Evolutionary conservation across 805 yeast species (phyloP).

Genomic region (Wickerhamomyces canadensis): DNA sequence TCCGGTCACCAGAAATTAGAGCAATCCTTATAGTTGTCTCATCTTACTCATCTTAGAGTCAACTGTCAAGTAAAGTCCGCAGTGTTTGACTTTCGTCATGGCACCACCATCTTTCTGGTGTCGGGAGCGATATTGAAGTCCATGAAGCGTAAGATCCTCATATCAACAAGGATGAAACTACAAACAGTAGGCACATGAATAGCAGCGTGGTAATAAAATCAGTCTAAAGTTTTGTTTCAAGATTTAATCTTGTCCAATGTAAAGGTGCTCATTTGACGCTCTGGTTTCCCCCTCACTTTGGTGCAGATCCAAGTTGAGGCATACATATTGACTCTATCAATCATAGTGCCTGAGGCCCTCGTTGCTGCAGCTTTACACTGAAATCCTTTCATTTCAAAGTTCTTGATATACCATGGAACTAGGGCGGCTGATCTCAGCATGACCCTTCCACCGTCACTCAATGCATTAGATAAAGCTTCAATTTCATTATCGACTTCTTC

Average conservation of each 20-base stretch:
- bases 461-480: conserved; percentile 53
- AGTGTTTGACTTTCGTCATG: no score
- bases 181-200: no score
- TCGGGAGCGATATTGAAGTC: no score
- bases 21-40: no score
- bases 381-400: conserved; percentile 65
- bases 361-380: conserved; percentile 64
- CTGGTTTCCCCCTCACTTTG: conserved; percentile 30
- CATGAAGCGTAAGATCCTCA: no score
- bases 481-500: conserved; percentile 63
- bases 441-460: conserved; percentile 66
- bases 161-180: neutral
- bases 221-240: no score
- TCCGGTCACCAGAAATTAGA: no score
- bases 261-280: conserved; percentile 24
- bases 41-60: no score
- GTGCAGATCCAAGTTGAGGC: conserved; percentile 86
- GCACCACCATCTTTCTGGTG: no score
- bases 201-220: no score
- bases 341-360: conserved; percentile 55
- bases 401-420: conserved; percentile 71
- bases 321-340: conserved; percentile 82
- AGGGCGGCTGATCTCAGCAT: conserved; percentile 70
- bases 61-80: no score
- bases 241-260: conserved; percentile 14